Base-by-base conservation (phyloP, 2,329 filamentous ascomycete species). In the Nothophaeocryptopus gaeumannii region DNA sequence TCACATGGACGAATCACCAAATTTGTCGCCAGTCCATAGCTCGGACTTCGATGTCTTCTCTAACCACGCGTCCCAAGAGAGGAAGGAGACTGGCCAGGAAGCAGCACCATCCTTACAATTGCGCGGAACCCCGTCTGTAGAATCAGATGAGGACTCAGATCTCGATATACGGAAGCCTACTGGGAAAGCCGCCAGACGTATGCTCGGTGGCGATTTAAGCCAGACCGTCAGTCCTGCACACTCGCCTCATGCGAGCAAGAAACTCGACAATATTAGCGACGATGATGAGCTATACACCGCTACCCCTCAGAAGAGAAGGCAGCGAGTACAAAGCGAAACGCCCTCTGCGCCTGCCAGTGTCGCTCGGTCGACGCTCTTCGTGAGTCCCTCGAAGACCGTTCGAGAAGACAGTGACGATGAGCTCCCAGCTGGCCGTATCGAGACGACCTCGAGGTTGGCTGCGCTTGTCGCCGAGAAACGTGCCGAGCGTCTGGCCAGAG, bases 391-490 rank as follows among this genome's bases (percentile, higher is more conserved):
- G 7, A 65, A 54, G 40, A 52, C 58, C n/a, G 39, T 34, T 9
- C 36, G 51, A 11, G 45, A 51, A 10, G 51, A 50, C 35, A 58
- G 53, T 41, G 60, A 63, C 29, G 58, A 58, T 33, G 58, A 59
- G 8, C 55, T 67, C 1, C 61, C 61, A 1, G 13, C 38, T 9
- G 58, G 60, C 20, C 52, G 56, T 2, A 45, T 58, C 14, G 48
- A 49, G 14, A 56, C 54, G 47, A 58, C 61, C 37, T 55, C 62
- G 15, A 62, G 54, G 51, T 55, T 67, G 12, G 64, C 61, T 8
- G 59, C 63, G 11, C 55, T 67, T 1, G 60, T 67, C 3, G 63
- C 64, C 16, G 52, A 62, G 35, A 67, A 67, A 43, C 59, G 63
- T 20, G 56, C 58, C 5, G 61, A 65, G 40, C 60, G 65, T 13